Conservation (phyloP, 306 rosid genomes). For the Mimosa pudica region DNA sequence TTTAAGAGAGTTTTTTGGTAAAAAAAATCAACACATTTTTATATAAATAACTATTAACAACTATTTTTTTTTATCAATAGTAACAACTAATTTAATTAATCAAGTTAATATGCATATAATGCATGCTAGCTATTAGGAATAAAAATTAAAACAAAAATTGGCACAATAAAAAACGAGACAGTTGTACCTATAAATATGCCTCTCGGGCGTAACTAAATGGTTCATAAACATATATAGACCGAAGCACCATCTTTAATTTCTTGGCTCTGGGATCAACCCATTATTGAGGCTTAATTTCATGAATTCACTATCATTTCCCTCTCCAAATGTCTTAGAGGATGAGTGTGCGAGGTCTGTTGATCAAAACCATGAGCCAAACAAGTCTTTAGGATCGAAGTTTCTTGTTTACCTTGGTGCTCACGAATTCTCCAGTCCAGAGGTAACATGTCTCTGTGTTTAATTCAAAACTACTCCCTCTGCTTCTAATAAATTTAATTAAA, state of each 20-base stretch:
- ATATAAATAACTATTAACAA: no score
- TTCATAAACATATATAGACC: not conserved
- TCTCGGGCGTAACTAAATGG: not conserved
- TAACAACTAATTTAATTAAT: no score
- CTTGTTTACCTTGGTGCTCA: slow-evolving; percentile 51
- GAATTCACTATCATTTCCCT: not conserved
- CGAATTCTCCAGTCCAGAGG: slow-evolving; percentile 49
- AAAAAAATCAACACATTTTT: no score
- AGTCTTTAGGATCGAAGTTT: slow-evolving; percentile 14
- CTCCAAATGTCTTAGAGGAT: not conserved
- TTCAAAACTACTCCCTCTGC: no score
- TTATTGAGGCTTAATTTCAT: not conserved
- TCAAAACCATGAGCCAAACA: not conserved
- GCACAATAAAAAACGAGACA: not conserved
- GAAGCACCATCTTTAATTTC: not conserved
- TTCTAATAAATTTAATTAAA: no score
- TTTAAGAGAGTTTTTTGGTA: no score
- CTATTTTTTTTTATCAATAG: no score
- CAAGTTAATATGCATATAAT: no score
- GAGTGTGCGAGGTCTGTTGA: not conserved
- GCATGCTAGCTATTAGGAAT: not conserved
- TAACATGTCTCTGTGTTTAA: not conserved
- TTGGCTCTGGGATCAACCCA: not conserved
- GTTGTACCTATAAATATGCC: not conserved
- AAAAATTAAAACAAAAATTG: not conserved